Base-by-base conservation (phyloP, 306 rosid genomes). In the Astragalus membranaceus region DNA sequence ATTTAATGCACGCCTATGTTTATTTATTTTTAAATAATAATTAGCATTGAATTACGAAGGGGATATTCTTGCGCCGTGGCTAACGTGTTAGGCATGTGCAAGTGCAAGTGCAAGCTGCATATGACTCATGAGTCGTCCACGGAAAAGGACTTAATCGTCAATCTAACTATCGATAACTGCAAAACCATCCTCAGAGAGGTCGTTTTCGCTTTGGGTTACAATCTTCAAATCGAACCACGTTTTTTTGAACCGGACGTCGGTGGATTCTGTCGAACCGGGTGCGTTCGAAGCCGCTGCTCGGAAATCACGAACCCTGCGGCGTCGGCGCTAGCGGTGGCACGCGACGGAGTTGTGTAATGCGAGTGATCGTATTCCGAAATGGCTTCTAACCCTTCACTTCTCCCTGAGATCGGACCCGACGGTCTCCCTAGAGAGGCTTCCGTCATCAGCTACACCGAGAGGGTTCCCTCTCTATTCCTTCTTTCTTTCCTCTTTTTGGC, bases 381-480 rank as follows among this genome's bases (percentile, higher is more conserved):
- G 98, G 84, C 87, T 75, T 85, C 84, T 37, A 72, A 83, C 70
- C 94, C 85, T 39, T 77, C 80, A 14, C 86, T 90, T 72, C 66
- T 15, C 50, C 90, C 94, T 7, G 96, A 84, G 87, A 88, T 94
- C 84, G 98, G 97, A 33, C 95, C 95, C 36, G 98, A 94, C 36
- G 97, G 98, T 61, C 88, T 90, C 75, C 67, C 95, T 39, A 80
- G 85, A 52, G 97, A 90, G 70, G 80, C 94, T 66, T 67, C 97
- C 20, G 86, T 87, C 69, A 81, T 94, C 79, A 75, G 87, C 82
- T 85, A 94, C 88, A 90, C 98, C 26, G 97, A 94, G 83, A 94
- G 78, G 91, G 97, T 89, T 56, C 67, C 71, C 35, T 75, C 15
- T 75, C 43, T 75, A 3, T 62, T 57, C 26, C 14, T 35, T 47